A percentile compares a stretch with the other conserved stretches of the same genome.
Conservation (phyloP, 768 basidiomycete genomes). For the Hydnomerulius pinastri region DNA sequence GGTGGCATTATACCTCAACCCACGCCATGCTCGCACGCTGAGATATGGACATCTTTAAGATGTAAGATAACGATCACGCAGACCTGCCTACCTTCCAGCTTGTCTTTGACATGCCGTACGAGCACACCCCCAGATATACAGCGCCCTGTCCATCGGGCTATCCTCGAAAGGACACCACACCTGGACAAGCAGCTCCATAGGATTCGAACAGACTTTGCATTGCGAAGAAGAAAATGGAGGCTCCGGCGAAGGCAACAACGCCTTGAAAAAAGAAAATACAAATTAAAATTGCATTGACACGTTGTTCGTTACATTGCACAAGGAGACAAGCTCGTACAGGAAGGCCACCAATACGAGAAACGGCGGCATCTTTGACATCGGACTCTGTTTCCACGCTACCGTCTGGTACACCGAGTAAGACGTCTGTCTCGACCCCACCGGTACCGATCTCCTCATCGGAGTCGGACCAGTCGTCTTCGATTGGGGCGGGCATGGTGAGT, state of each 20-base stretch:
- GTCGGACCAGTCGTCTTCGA: slow-evolving; percentile 76
- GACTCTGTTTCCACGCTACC: slow-evolving; percentile 56
- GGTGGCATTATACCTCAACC: slow-evolving; percentile 65
- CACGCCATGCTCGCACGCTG: slow-evolving; percentile 84
- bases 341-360: slow-evolving; percentile 87
- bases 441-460: slow-evolving; percentile 65
- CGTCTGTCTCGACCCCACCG: slow-evolving; percentile 68
- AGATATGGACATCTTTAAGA: slow-evolving; percentile 12
- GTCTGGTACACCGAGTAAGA: slow-evolving; percentile 81
- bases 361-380: slow-evolving; percentile 74
- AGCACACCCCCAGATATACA: slow-evolving; percentile 87
- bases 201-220: slow-evolving; percentile 70
- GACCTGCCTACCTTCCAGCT: slow-evolving; percentile 66
- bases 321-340: slow-evolving; percentile 72
- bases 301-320: slow-evolving; percentile 46
- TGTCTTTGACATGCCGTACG: slow-evolving; percentile 70
- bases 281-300: slow-evolving; percentile 47
- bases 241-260: slow-evolving; percentile 65
- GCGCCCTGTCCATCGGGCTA: slow-evolving; percentile 80
- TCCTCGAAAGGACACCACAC: slow-evolving; percentile 90
- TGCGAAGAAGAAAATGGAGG: slow-evolving; percentile 62
- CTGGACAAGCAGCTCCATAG: slow-evolving; percentile 84
- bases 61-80: slow-evolving; percentile 5
- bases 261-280: slow-evolving; percentile 56
- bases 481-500: slow-evolving; percentile 41